Percentiles rank a stretch among this genome's conserved stretches.
Evolutionary conservation across 2,329 filamentous ascomycete species (phyloP).

Genomic region (Penicillium sp.): DNA sequence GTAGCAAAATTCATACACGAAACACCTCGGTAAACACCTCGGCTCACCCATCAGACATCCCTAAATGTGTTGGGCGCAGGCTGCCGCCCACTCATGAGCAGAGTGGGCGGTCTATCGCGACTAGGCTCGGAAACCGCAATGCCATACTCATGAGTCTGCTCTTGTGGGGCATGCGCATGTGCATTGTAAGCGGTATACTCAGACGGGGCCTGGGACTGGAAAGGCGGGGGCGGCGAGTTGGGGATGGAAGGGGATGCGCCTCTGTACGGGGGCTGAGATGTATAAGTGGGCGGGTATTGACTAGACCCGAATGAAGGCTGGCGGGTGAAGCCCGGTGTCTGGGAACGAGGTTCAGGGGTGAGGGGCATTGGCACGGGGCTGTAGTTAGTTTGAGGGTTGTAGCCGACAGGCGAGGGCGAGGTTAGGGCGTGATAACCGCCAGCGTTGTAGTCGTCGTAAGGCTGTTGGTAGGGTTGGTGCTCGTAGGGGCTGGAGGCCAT

Average conservation of each 20-base stretch:
- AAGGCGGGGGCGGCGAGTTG: conserved; percentile 31
- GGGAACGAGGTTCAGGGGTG: conserved; percentile 13
- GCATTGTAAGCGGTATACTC: conserved; percentile 9
- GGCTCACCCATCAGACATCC: conserved; percentile 25
- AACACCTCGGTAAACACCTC: neutral
- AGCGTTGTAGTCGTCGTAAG: conserved; percentile 14
- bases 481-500: conserved; percentile 13
- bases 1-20: neutral
- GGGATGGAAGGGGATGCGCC: conserved; percentile 18
- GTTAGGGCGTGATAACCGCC: conserved; percentile 15
- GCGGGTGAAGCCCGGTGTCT: conserved; percentile 18
- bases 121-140: conserved; percentile 16
- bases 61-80: conserved; percentile 33
- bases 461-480: conserved; percentile 4
- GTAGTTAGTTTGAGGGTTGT: conserved; percentile 24
- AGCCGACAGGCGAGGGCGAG: conserved; percentile 18
- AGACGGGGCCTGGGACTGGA: conserved; percentile 16
- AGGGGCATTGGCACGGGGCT: conserved; percentile 20
- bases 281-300: conserved; percentile 24
- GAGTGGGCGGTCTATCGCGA: conserved; percentile 36
- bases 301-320: conserved; percentile 23
- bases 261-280: conserved; percentile 17
- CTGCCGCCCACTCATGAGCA: conserved; percentile 39
- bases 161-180: neutral
- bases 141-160: conserved; percentile 1